Evolutionary conservation across 139 green algal genomes (phyloP), one percentile per base, ranked within the genome.

Genomic region (Haematococcus sp.): DNA sequence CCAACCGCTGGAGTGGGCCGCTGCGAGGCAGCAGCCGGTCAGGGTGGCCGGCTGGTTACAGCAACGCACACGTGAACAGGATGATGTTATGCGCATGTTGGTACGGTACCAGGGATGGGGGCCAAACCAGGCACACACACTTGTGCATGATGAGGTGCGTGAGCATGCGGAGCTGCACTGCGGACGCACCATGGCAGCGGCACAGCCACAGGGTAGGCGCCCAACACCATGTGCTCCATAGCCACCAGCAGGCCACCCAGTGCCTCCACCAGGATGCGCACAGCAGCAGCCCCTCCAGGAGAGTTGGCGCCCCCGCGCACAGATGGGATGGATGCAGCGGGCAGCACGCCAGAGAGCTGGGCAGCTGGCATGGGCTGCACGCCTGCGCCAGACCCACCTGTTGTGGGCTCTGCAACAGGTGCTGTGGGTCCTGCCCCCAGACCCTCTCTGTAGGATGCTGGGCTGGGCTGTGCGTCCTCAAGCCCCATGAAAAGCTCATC

Each of bases 201-300:
- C n/a, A 65, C 58, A 19, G 58, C n/a, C 23, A 34, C 25, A 3
- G 58, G 58, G 25, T 35, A 65, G 3, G 58, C n/a, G 23, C 30
- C 58, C n/a, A 34, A 16, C 58, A 65, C 9, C 58, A 65, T 33
- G 23, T 22, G n/a, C 58, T 65, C 58, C 58, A 34, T n/a, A 19
- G n/a, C 58, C 58, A 65, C n/a, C 58, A 65, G 58, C 58, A 65
- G n/a, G 7, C 23, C 58, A 4, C 58, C n/a, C 2, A 65, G 23
- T 3, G 30, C 25, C 58, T 65, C 58, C 25, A 65, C n/a, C 23
- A 65, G 58, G 11, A 28, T 22, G 23, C 58, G 58, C n/a, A 34
- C 58, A 40, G 58, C 58, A 16, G 28, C 58, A 11, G n/a, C 58
- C 3, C 58, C 30, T 16, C n/a, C 58, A 16, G n/a, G 40, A 19